Evolutionary conservation across 2,329 filamentous ascomycete species (phyloP).

Genomic region (Trichoderma sp.): DNA sequence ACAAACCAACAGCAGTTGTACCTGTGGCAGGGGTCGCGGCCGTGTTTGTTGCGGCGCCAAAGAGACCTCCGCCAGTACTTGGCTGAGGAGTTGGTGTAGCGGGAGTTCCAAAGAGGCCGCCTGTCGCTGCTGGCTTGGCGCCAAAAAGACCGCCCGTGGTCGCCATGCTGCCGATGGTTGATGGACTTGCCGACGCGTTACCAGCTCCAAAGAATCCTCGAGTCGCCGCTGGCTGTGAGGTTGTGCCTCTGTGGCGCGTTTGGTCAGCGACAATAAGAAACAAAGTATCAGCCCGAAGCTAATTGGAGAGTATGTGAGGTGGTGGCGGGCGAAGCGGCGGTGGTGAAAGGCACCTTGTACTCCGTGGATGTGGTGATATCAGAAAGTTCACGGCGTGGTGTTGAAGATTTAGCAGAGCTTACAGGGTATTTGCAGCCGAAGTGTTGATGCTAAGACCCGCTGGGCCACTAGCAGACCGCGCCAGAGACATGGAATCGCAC

Average conservation of each 20-base stretch:
- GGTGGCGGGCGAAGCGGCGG: not conserved
- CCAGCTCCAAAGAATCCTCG: constrained; percentile 42
- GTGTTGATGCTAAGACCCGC: constrained; percentile 66
- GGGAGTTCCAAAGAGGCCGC: constrained; percentile 35
- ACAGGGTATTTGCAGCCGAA: constrained; percentile 55
- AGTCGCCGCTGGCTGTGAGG: constrained; percentile 38
- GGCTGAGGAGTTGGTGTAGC: constrained; percentile 25
- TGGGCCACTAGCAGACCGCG: constrained; percentile 60
- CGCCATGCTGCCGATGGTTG: constrained; percentile 37
- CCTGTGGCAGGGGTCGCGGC: constrained; percentile 15
- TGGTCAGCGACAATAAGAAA: constrained; percentile 4
- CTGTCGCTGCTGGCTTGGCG: constrained; percentile 31
- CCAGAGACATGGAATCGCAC: constrained; percentile 47
- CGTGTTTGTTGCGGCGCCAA: constrained; percentile 22
- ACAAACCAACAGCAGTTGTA: constrained; percentile 33
- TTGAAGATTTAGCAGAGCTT: constrained; percentile 29
- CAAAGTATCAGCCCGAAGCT: not conserved
- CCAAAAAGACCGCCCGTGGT: constrained; percentile 43
- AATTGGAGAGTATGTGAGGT: not conserved
- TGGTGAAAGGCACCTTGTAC: not conserved
- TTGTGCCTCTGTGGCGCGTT: constrained; percentile 28
- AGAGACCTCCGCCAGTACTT: constrained; percentile 29
- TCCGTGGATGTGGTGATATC: not conserved
- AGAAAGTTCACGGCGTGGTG: constrained; percentile 6
- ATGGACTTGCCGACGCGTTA: constrained; percentile 30